These are phyloP conservation scores for Salicornia ramosissima DNA, from an alignment of 148 eudicot species.

Conservation along the genomic window DNA sequence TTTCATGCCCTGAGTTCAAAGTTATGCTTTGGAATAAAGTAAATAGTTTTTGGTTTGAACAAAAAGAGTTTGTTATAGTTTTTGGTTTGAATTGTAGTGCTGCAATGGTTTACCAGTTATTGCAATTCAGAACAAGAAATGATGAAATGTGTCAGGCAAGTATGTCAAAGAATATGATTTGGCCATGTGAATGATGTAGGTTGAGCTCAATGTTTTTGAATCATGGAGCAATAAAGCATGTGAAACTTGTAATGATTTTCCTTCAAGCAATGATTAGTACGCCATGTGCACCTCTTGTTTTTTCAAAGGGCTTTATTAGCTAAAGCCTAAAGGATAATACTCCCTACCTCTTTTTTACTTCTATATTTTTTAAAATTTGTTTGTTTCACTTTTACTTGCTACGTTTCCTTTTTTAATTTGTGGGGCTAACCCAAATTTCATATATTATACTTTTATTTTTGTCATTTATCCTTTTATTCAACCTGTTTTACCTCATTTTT, in stretches of 20 bases:
- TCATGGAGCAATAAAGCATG: not conserved
- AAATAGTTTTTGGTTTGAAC: too few relatives aligned
- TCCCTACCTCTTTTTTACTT: too few relatives aligned
- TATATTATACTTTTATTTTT: too few relatives aligned
- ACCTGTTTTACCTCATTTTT: too few relatives aligned
- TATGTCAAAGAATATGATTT: slow-evolving; percentile 10
- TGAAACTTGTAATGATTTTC: not conserved
- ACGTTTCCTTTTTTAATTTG: too few relatives aligned
- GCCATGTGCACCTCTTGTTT: not conserved
- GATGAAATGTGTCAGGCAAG: slow-evolving; percentile 13
- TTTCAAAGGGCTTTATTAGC: not conserved
- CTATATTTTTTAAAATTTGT: too few relatives aligned
- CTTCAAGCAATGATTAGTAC: not conserved
- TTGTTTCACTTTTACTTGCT: too few relatives aligned
- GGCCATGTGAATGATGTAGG: not conserved
- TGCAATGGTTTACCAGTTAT: slow-evolving; percentile 2
- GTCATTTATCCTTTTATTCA: too few relatives aligned
- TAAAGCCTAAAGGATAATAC: too few relatives aligned
- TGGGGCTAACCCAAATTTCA: too few relatives aligned
- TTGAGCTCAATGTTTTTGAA: not conserved
- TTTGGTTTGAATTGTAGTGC: not conserved
- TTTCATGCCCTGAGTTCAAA: not conserved
- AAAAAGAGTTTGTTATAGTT: too few relatives aligned
- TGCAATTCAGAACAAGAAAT: not conserved
- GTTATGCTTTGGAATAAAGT: too few relatives aligned